Evolutionary conservation across 1,139 yeast species (phyloP), one percentile per base, ranked within the genome.

Genomic region (Arxiozyma heterogenica): DNA sequence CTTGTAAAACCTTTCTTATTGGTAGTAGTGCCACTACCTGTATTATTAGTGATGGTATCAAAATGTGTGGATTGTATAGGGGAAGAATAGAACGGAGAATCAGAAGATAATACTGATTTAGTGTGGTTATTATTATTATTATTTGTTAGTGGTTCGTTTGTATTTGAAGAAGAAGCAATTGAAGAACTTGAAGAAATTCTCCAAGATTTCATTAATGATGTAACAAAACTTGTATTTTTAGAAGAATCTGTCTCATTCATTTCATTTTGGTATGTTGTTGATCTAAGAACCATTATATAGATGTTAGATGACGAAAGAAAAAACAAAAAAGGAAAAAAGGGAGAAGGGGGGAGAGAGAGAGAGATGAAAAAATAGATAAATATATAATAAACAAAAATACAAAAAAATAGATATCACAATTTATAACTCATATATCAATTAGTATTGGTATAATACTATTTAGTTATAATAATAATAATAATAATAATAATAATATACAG

Each of bases 121-220:
- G 39, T 22, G 7, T 34, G 17, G n/a, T 34, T 34, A 34, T 34
- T 34, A 34, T 34, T 34, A 34, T 34, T 34, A 34, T 34, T 17
- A 44, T 25, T 44, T 20, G n/a, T 18, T 34, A 46, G 17, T 17
- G 49, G 38, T 21, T 46, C 43, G 8, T 43, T 43, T 9, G 45
- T 21, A 11, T 43, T 43, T 43, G 41, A 27, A 18, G 41, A 30
- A 18, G 41, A 30, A 34, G 44, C 17, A n/a, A 46, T 17, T 43
- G 49, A 15, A 3, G 43, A 34, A 22, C 38, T 30, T 12, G 66
- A 59, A 0, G 64, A 60, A 22, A 63, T 62, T 46, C 59, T 63
- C 66, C 66, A 63, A 4, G 68, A 63, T 52, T 64, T 64, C 67
- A 64, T 63, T 42, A 64, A 52, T 4, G 65, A 59, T 2, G 60